Conservation (phyloP, 768 basidiomycete genomes). For the Collybia sordida region DNA sequence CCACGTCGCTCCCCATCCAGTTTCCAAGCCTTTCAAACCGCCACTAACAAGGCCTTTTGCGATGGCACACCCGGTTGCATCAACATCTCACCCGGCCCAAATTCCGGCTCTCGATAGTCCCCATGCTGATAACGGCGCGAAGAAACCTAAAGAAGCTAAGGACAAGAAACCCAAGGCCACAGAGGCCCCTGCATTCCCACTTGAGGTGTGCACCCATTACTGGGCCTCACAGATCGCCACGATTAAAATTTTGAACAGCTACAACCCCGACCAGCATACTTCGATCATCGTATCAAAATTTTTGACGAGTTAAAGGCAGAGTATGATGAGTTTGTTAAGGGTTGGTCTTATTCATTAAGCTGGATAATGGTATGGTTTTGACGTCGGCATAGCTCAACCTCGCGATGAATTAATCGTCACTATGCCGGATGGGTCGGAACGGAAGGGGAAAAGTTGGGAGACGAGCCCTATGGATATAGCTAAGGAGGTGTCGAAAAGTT, state of each 20-base stretch:
- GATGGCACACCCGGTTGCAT: conserved; percentile 58
- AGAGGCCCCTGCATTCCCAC: conserved; percentile 47
- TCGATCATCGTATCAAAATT: conserved; percentile 87
- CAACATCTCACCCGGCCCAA: conserved; percentile 52
- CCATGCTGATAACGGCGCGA: conserved; percentile 26
- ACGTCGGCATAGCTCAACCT: conserved; percentile 57
- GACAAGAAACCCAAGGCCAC: conserved; percentile 46
- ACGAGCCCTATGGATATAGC: conserved; percentile 92
- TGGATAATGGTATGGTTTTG: neutral
- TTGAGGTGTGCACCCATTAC: conserved; percentile 52
- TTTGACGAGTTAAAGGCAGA: conserved; percentile 87
- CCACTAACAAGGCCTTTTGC: conserved; percentile 26
- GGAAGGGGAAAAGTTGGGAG: conserved; percentile 90
- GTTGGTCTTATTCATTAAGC: conserved; percentile 34
- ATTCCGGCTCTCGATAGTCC: conserved; percentile 45
- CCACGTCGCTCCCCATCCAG: conserved; percentile 24
- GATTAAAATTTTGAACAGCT: conserved; percentile 46
- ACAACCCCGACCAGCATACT: conserved; percentile 81
- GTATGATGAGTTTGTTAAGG: conserved; percentile 76
- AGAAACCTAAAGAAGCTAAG: conserved; percentile 30
- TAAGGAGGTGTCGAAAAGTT: conserved; percentile 80
- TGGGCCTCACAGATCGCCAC: neutral
- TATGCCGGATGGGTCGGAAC: conserved; percentile 81
- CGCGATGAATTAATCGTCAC: conserved; percentile 83
- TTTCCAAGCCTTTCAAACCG: conserved; percentile 9